Conservation (phyloP, 2,329 filamentous ascomycete species). For the Diaporthe nobilis region DNA sequence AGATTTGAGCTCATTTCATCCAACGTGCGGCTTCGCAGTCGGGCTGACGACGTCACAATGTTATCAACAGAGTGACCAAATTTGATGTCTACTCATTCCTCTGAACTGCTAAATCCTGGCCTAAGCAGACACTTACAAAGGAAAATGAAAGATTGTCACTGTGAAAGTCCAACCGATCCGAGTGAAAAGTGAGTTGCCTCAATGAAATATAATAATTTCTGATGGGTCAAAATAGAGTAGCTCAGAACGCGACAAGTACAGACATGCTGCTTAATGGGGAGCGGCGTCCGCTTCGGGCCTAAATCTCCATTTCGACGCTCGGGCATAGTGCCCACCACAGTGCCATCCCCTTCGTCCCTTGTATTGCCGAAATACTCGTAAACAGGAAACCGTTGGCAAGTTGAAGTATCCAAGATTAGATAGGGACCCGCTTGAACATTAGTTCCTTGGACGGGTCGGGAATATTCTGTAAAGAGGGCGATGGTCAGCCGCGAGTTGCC, state of each 20-base stretch:
- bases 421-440: conserved; percentile 44
- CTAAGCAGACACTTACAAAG: neutral
- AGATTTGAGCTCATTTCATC: no score
- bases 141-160: neutral
- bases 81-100: neutral
- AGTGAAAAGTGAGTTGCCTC: neutral
- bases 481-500: neutral
- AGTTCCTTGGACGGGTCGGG: conserved; percentile 47
- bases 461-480: conserved; percentile 39
- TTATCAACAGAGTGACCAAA: neutral
- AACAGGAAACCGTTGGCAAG: neutral
- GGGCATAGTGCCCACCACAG: neutral
- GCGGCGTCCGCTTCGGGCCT: neutral
- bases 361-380: neutral
- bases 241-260: neutral
- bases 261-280: neutral
- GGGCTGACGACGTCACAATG: neutral
- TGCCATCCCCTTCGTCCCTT: neutral
- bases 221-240: neutral
- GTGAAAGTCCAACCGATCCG: neutral
- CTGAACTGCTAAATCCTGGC: neutral
- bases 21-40: neutral
- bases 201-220: neutral
- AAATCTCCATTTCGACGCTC: neutral
- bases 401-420: neutral